phyloP scores from a whole-genome alignment of 2,329 filamentous ascomycete genomes.

The Ophioceras dolichostomum region DNA sequence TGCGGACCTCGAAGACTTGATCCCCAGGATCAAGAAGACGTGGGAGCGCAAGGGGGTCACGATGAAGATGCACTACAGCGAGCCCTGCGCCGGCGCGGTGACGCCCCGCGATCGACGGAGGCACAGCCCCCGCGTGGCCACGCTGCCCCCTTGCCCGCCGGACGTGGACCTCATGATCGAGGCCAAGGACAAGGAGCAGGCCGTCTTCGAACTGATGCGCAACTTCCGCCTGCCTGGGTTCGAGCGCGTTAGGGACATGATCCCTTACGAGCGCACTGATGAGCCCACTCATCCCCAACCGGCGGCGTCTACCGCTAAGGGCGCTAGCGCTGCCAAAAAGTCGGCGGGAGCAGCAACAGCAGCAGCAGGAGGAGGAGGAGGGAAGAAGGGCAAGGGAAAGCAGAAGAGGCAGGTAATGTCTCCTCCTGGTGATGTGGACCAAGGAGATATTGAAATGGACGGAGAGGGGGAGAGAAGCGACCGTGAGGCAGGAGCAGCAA shows the following conservation, averaged over 20 bases:
- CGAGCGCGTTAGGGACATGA: constrained; percentile 61
- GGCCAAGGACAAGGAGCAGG: constrained; percentile 95
- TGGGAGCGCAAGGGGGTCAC: constrained; percentile 77
- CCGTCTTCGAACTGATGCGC: constrained; percentile 87
- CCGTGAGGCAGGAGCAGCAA: constrained; percentile 18
- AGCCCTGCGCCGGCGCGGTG: constrained; percentile 63
- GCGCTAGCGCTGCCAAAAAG: neutral
- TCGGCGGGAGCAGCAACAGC: too few species aligned
- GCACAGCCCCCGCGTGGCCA: constrained; percentile 68
- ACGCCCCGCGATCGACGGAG: constrained; percentile 71
- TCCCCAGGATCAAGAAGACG: constrained; percentile 65
- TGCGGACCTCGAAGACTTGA: constrained; percentile 63
- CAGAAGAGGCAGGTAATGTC: neutral
- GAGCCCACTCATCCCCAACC: constrained; percentile 46
- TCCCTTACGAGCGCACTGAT: constrained; percentile 65
- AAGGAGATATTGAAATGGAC: constrained; percentile 9
- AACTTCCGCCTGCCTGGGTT: constrained; percentile 75
- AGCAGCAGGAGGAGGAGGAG: neutral
- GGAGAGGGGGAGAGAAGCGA: constrained; percentile 9
- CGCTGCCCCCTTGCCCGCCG: constrained; percentile 67
- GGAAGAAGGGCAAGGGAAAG: constrained; percentile 1
- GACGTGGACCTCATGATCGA: constrained; percentile 99
- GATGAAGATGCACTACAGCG: constrained; percentile 96
- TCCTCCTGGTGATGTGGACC: too few species aligned
- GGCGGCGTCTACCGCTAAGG: neutral